phyloP scores from a whole-genome alignment of 805 yeast species.

The Candida nonsorbophila region DNA sequence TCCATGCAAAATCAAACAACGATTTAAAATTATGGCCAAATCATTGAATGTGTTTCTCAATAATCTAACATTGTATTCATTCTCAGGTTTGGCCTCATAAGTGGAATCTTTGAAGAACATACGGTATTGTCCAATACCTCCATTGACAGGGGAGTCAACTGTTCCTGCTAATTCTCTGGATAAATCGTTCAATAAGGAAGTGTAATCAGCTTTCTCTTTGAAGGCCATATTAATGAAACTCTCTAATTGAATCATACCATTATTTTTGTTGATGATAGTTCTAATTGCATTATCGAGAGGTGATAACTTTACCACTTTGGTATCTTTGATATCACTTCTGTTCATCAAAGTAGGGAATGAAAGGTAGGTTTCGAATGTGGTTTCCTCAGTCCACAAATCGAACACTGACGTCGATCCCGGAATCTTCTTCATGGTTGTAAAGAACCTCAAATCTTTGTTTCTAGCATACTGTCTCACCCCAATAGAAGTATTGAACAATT shows the following conservation, averaged over 20 bases:
- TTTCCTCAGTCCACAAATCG: conserved; percentile 86
- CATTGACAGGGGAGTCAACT: conserved; percentile 88
- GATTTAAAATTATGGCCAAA: conserved; percentile 56
- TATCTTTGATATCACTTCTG: conserved; percentile 61
- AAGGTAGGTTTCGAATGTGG: conserved; percentile 66
- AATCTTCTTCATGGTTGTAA: conserved; percentile 62
- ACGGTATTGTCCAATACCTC: conserved; percentile 83
- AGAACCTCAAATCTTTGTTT: conserved; percentile 65
- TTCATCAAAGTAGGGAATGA: conserved; percentile 88
- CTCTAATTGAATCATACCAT: conserved; percentile 67
- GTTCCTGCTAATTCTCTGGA: conserved; percentile 77
- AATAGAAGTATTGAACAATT: conserved; percentile 42
- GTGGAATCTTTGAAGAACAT: conserved; percentile 49
- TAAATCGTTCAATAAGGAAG: conserved; percentile 53
- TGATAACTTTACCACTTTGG: conserved; percentile 53
- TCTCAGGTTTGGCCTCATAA: conserved; percentile 26
- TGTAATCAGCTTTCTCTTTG: conserved; percentile 45
- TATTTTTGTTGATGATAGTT: conserved; percentile 59
- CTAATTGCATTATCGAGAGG: conserved; percentile 81
- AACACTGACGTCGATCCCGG: conserved; percentile 69
- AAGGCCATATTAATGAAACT: conserved; percentile 49
- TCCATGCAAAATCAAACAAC: conserved; percentile 67
- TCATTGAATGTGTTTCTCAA: conserved; percentile 57
- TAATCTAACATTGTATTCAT: conserved; percentile 24
- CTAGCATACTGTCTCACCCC: conserved; percentile 72